Evolutionary conservation across 495 filamentous ascomycete species (phyloP), one percentile per base, ranked within the genome.

Genomic region (Hypomontagnella monticulosa): DNA sequence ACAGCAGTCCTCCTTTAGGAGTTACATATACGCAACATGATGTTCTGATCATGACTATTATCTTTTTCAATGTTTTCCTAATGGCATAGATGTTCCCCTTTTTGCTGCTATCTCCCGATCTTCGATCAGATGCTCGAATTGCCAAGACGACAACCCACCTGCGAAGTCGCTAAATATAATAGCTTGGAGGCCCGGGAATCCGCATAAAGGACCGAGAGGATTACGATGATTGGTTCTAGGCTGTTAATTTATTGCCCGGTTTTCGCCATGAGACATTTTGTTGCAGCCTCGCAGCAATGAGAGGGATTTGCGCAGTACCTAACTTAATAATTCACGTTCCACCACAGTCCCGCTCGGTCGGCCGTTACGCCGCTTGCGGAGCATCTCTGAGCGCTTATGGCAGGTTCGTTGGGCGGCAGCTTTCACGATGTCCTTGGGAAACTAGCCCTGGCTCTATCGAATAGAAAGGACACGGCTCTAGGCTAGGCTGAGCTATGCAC

Each of bases 181-280:
- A 64, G 19, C 34, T 40, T 44, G 5, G 61, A 61, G 66, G 66
- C 42, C 66, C 66, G 66, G 36, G 37, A 69, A 69, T 52, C 66
- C 66, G 66, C 40, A 9, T 64, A 69, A 69, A 64, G 66, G 66
- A 56, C 66, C 66, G 66, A 69, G 47, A 44, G 14, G 41, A 46
- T 30, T 9, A 6, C 23, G 4, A 23, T 44, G 51, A 65, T 61
- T 65, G 56, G 66, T 36, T 18, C 43, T 60, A 61, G 49, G 50
- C 52, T 55, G 11, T 64, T 59, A 55, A 58, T 69, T 23, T 48
- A 57, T 46, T 42, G 56, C 56, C 61, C 56, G 40, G 32, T 63
- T 59, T 41, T 61, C 52, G 42, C 58, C 33, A 61, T 66, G 63
- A 61, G 63, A 66, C 57, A 66, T 66, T 61, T 61, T 60, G 50